Percentiles rank a stretch among this genome's conserved stretches.
phyloP scores from a whole-genome alignment of 2,329 filamentous ascomycete species.

The Fusarium anguioides region DNA sequence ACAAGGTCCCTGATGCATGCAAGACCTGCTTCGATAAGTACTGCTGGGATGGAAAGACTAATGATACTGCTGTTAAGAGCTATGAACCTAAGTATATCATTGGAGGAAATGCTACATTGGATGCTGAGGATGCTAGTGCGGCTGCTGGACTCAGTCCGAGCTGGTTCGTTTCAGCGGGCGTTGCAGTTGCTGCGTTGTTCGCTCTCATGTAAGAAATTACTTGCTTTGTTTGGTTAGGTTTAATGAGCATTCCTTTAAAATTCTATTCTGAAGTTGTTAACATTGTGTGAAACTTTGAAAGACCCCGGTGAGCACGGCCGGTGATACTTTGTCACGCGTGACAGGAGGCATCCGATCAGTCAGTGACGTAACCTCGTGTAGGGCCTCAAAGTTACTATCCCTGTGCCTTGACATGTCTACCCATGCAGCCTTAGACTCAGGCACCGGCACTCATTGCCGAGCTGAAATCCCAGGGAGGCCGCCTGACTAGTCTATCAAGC shows the following conservation, averaged over 20 bases:
- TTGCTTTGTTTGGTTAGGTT: not conserved
- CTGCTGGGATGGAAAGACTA: constrained; percentile 87
- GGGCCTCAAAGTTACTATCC: no score
- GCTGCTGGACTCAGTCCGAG: not conserved
- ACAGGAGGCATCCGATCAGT: no score
- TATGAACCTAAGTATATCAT: constrained; percentile 47
- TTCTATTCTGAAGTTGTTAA: no score
- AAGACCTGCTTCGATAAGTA: constrained; percentile 80
- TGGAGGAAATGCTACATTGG: constrained; percentile 37
- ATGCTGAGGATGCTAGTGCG: not conserved
- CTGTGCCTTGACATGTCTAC: no score
- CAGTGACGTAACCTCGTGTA: no score
- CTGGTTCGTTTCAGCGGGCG: constrained; percentile 6
- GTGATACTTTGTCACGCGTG: no score
- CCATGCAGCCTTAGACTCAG: no score
- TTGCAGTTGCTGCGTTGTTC: not conserved
- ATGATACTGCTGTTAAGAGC: constrained; percentile 48
- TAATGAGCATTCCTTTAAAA: not conserved
- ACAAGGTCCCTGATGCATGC: constrained; percentile 77
- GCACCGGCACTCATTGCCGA: no score
- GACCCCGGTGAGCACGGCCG: no score
- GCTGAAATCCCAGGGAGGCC: no score
- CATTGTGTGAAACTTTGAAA: no score
- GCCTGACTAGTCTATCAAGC: no score
- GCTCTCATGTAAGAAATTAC: not conserved